Evolutionary conservation across 257 asterid species (phyloP).

Genomic region (Penstemon eatonii): DNA sequence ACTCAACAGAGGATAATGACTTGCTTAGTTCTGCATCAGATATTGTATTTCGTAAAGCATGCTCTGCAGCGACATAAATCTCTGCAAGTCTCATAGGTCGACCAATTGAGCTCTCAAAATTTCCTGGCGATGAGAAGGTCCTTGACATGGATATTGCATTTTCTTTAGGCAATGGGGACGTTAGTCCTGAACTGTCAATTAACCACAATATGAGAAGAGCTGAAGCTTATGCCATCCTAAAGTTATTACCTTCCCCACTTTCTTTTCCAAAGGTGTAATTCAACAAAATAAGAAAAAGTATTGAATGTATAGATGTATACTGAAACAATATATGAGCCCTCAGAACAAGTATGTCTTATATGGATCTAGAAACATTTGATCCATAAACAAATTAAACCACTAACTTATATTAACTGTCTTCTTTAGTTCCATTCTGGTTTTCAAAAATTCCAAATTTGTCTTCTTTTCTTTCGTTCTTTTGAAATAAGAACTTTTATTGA

Average conservation of each 20-base stretch:
- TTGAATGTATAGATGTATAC: too few relatives aligned
- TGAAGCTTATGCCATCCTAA: constrained; percentile 1
- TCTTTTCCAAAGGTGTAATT: too few relatives aligned
- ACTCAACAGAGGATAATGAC: constrained; percentile 77
- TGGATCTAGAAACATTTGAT: too few relatives aligned
- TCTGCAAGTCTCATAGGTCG: constrained; percentile 98
- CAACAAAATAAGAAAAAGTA: too few relatives aligned
- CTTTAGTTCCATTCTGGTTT: neutral
- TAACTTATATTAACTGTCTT: too few relatives aligned
- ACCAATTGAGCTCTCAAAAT: constrained; percentile 72
- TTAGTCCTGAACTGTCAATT: constrained; percentile 69
- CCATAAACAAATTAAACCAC: too few relatives aligned
- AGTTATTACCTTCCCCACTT: too few relatives aligned
- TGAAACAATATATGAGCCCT: too few relatives aligned
- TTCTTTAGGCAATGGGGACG: constrained; percentile 43
- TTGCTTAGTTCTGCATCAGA: constrained; percentile 66
- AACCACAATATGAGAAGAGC: constrained; percentile 41
- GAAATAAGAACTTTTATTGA: neutral
- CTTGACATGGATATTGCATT: constrained; percentile 65
- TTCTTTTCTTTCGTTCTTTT: neutral
- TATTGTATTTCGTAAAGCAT: constrained; percentile 75
- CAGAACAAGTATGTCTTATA: too few relatives aligned
- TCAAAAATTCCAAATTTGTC: neutral
- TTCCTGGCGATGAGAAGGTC: constrained; percentile 85
- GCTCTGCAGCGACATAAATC: constrained; percentile 92